Evolutionary conservation across 305 asterid genomes (phyloP).

Genomic region (Euphrasia arctica): DNA sequence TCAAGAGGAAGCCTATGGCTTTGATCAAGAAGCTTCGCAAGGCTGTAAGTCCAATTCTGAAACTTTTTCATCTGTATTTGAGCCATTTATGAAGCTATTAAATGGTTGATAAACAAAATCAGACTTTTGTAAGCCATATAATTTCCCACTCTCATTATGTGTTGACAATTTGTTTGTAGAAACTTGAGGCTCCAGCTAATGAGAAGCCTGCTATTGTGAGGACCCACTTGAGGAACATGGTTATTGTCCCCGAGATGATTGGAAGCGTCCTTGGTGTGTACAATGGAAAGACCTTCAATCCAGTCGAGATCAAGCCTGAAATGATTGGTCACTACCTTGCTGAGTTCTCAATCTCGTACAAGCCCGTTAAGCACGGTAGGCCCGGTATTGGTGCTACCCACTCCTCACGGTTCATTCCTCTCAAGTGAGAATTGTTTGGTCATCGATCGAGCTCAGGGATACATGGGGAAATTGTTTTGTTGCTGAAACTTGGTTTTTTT

Average conservation of each 20-base stretch:
- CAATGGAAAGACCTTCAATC: conserved; percentile 78
- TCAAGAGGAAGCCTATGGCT: conserved; percentile 94
- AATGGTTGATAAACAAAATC: too few species aligned
- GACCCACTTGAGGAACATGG: conserved; percentile 81
- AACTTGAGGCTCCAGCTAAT: conserved; percentile 76
- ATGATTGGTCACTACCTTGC: conserved; percentile 89
- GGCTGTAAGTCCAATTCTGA: conserved; percentile 46
- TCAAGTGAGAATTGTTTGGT: conserved; percentile 38
- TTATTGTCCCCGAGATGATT: conserved; percentile 93
- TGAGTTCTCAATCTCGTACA: conserved; percentile 85
- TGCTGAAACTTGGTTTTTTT: conserved; percentile 1
- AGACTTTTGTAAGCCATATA: background rate
- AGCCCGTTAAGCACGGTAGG: conserved; percentile 92
- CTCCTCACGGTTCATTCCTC: conserved; percentile 90
- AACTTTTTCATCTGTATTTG: background rate
- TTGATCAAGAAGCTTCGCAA: conserved; percentile 82
- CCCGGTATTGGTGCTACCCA: conserved; percentile 97
- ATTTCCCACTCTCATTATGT: background rate
- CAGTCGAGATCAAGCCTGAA: conserved; percentile 83
- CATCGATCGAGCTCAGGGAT: background rate
- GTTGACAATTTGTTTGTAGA: conserved; percentile 33
- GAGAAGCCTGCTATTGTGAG: conserved; percentile 78
- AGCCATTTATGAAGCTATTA: background rate
- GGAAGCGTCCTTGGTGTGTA: conserved; percentile 91
- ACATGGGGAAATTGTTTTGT: conserved; percentile 2